These are phyloP conservation scores for Yarrowia hollandica DNA, from an alignment of 805 yeast genomes.

Conservation along the genomic window DNA sequence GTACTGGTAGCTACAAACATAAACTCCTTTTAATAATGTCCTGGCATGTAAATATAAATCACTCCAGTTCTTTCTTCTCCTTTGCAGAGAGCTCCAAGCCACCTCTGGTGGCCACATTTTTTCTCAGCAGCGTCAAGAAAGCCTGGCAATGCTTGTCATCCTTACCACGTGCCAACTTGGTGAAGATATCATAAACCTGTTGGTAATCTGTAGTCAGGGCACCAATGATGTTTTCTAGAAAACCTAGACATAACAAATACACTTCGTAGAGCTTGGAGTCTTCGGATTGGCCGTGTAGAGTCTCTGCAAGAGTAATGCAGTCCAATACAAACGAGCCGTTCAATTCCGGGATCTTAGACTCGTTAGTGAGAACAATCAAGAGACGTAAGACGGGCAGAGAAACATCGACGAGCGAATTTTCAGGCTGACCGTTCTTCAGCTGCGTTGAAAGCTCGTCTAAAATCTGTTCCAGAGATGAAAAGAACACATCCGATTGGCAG, in stretches of 20 bases:
- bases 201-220: neutral
- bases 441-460: neutral
- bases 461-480: neutral
- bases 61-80: constrained; percentile 4
- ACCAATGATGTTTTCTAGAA: constrained; percentile 8
- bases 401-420: neutral
- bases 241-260: constrained; percentile 8
- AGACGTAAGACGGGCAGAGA: constrained; percentile 12
- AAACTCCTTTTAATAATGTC: neutral
- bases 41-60: neutral
- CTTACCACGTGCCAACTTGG: neutral
- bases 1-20: too few species aligned
- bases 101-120: constrained; percentile 14
- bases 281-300: neutral
- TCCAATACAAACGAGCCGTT: constrained; percentile 1
- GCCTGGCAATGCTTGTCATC: constrained; percentile 25
- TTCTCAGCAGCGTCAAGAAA: constrained; percentile 4
- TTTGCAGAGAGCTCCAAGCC: neutral
- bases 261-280: constrained; percentile 14
- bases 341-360: neutral
- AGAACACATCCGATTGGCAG: constrained; percentile 10
- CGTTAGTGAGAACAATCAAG: constrained; percentile 11
- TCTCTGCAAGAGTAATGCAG: constrained; percentile 3
- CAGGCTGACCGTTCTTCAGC: neutral
- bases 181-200: constrained; percentile 2